Base-by-base conservation (phyloP, 352 stramenopile genomes). In the Phytophthora cactorum region DNA sequence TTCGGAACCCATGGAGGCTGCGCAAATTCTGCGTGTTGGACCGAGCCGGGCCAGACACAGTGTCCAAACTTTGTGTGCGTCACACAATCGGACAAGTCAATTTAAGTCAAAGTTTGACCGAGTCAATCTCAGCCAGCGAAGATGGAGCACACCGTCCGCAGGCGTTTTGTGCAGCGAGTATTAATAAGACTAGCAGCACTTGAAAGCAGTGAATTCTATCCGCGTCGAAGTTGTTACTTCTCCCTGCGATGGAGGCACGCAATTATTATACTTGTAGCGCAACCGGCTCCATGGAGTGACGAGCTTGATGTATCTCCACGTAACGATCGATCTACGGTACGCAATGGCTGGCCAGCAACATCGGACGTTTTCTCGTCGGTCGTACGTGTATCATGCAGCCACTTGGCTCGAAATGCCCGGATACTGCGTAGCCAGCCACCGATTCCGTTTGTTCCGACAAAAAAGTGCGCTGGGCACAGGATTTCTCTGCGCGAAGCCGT, bases 401-500 rank as follows among this genome's bases (percentile, higher is more conserved):
- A 61, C 25, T 60, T 66, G 14, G 34, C 34, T 2, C 43, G 9
- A 36, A 43, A 43, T 14, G 6, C 36, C 12, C 55, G 25, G 29
- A 12, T 54, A 32, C 31, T 34, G 39, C 11, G 22, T 38, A 22
- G 47, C 15, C 22, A 11, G 59, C 4, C 34, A 39, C 2, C 34
- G 34, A 39, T 39, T 56, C 51, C 60, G 36, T 66, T 47, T 52
- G 15, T 25, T 58, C 46, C 11, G 7, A 4, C 34, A 39, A 39
- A 39, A 58, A 49, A 50, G 29, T 44, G 47, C 28, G n/a, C 12
- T 28, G 27, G 15, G 31, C 31, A 32, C 17, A 57, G 17, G 29
- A 57, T 70, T 70, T 66, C 49, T 60, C n/a, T 50, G 63, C 59
- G 17, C 56, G 58, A 63, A 68, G 28, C 45, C 64, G 57, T 72